Evolutionary conservation across 2,329 filamentous ascomycete species (phyloP), one percentile per base, ranked within the genome.

Genomic region (Colletotrichum liriopes): DNA sequence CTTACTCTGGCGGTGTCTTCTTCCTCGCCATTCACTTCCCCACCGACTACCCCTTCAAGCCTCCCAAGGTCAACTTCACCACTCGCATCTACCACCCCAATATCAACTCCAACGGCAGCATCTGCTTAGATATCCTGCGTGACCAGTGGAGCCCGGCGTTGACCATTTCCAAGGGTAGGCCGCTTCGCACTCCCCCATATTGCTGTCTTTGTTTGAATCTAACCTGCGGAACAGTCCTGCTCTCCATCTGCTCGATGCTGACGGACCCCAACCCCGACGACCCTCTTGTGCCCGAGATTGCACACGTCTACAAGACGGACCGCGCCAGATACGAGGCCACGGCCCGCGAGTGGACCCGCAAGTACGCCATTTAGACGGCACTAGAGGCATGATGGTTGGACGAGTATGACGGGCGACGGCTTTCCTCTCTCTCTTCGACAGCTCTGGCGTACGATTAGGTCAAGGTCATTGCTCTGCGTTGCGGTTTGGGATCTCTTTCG

Each of bases 31-130:
- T 99, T 82, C 95, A 98, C 87, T 98, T 99, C 90, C 96, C 96
- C 78, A 99, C 96, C 89, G 96, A 99, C 89, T 99, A 99, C 86
- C 96, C 96, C 52, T 99, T 99, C 91, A 99, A 99, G 93, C 96
- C 96, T 75, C 96, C 96, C 78, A 99, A 99, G 91, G 95, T 99
- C 86, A 98, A 98, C 93, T 99, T 99, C 91, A 98, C 95, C 79
- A 99, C 96, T 76, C 93, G 96, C 82, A 98, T 99, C 88, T 99
- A 99, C 85, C 96, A 99, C 88, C 96, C 96, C 80, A 99, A 99
- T 88, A 99, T 99, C 94, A 99, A 99, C 92, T 97, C 94, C 78
- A 98, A 98, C 85, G 96, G 96, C 85, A 98, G 95, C 86, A 99
- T 99, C 86, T 99, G 96, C 85, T 87, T 99, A 83, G 96, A 99